Evolutionary conservation across 805 yeast species (phyloP).

Genomic region (Saccharomycopsis fodiens): DNA sequence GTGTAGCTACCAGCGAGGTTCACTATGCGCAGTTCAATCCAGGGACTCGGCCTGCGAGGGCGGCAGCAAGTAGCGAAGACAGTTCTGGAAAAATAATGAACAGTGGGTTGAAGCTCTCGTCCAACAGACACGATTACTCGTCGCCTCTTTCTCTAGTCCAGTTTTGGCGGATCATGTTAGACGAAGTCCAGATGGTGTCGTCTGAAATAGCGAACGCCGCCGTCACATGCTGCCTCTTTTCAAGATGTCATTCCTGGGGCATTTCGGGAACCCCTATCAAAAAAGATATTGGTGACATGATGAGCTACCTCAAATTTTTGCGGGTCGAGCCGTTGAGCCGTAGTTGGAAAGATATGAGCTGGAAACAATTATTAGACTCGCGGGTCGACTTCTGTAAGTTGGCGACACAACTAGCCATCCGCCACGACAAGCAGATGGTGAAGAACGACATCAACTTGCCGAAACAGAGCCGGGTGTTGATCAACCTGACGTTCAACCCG

Average conservation of each 20-base stretch:
- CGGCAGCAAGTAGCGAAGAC: conserved; percentile 23
- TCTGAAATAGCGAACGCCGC: conserved; percentile 69
- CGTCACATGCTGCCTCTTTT: conserved; percentile 68
- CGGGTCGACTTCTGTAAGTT: conserved; percentile 41
- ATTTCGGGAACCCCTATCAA: conserved; percentile 93
- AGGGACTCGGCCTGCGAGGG: conserved; percentile 27
- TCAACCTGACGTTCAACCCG: conserved; percentile 69
- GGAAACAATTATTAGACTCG: conserved; percentile 19
- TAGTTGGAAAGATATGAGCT: conserved; percentile 16
- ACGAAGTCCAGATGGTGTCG: conserved; percentile 92
- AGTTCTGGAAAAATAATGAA: conserved; percentile 6
- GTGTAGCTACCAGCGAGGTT: conserved; percentile 62
- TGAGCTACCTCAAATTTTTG: conserved; percentile 62
- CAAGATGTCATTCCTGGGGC: conserved; percentile 91
- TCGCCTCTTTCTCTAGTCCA: conserved; percentile 78
- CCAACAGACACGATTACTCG: conserved; percentile 44
- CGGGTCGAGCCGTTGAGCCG: conserved; percentile 57
- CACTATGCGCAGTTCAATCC: conserved; percentile 74
- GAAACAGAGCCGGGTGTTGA: conserved; percentile 59
- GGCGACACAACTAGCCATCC: conserved; percentile 48
- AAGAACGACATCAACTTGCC: conserved; percentile 72
- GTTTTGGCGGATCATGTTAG: conserved; percentile 85
- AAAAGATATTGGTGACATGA: conserved; percentile 56
- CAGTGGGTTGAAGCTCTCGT: conserved; percentile 23
- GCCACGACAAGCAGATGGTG: conserved; percentile 86